Evolutionary conservation across 129 eudicot species (phyloP), one percentile per base, ranked within the genome.

Genomic region (Calendula officinalis): DNA sequence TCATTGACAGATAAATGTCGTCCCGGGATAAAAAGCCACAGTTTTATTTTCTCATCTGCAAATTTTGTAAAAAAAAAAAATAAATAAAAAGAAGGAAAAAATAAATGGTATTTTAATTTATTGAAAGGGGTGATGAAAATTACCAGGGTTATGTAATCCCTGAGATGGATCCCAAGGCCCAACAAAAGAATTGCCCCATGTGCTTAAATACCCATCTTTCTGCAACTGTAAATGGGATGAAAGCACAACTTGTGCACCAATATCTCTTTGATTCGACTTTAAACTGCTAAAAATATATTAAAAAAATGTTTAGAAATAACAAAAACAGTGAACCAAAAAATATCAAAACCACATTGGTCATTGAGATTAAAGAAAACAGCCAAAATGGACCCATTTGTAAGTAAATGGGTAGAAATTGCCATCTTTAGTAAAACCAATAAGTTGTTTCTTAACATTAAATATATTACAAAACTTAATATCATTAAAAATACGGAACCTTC

Each of bases 121-220:
- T n/a, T 70, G 44, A 62, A 39, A 39, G 41, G 35, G 38, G 47
- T 56, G 64, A 57, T 8, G 33, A 15, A 46, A 27, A 60, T 43
- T 82, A 92, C 98, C 98, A 71, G 98, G 98, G 80, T 92, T 92
- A 70, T 92, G 96, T 45, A 79, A 12, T 22, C 98, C 96, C 79
- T 88, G 99, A 49, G 99, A 92, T 51, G 99, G 99, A 47, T 92
- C 99, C 99, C 99, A 92, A 13, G 99, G 96, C 55, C 96, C 96
- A 62, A 88, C 95, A 83, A 92, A 88, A 30, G 86, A 92, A 71
- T 88, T 92, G 12, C 96, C 81, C 96, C 99, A 92, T 32, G 96
- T 45, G 70, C 96, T 92, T 37, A 92, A 91, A 69, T 88, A 85
- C 46, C 92, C 99, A 59, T 92, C 96, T 74, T 88, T 85, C 64